Conservation (phyloP, 805 yeast genomes). For the Lipomyces orientalis region DNA sequence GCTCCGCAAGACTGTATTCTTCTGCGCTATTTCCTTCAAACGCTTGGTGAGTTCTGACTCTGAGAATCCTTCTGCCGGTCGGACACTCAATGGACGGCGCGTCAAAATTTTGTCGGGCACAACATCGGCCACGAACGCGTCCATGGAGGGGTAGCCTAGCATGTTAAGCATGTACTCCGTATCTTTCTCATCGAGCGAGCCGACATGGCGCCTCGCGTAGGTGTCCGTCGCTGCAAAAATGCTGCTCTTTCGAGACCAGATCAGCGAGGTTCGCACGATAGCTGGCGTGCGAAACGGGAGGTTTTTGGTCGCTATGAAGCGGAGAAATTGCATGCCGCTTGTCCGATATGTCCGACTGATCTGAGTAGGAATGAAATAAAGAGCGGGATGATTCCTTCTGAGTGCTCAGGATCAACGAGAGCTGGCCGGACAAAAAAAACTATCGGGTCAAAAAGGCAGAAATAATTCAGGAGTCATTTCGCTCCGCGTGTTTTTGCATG, state of each 20-base stretch:
- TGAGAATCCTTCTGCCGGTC: slow-evolving; percentile 74
- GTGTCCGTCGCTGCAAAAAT: slow-evolving; percentile 64
- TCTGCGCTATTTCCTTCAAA: slow-evolving; percentile 68
- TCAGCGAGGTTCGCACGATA: not conserved
- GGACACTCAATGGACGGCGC: slow-evolving; percentile 67
- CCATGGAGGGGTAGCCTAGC: slow-evolving; percentile 70
- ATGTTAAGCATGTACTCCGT: slow-evolving; percentile 67
- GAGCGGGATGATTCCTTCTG: not conserved
- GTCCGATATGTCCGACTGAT: not conserved
- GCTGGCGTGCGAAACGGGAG: not conserved
- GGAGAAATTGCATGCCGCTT: not conserved
- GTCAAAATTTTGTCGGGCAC: slow-evolving; percentile 78
- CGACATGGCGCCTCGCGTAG: slow-evolving; percentile 89
- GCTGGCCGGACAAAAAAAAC: not conserved
- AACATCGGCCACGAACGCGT: slow-evolving; percentile 70
- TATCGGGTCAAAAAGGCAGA: not conserved
- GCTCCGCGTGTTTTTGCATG: not conserved
- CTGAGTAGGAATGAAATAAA: not conserved
- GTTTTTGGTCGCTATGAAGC: not conserved
- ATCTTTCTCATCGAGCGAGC: slow-evolving; percentile 68
- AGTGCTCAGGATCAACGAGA: not conserved
- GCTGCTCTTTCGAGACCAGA: slow-evolving; percentile 13
- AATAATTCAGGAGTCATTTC: not conserved
- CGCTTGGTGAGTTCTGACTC: slow-evolving; percentile 81
- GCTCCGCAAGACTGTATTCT: slow-evolving; percentile 74